Conservation (phyloP, 192 early-diverging fungal species). For the Rhizophagus prolifer region DNA sequence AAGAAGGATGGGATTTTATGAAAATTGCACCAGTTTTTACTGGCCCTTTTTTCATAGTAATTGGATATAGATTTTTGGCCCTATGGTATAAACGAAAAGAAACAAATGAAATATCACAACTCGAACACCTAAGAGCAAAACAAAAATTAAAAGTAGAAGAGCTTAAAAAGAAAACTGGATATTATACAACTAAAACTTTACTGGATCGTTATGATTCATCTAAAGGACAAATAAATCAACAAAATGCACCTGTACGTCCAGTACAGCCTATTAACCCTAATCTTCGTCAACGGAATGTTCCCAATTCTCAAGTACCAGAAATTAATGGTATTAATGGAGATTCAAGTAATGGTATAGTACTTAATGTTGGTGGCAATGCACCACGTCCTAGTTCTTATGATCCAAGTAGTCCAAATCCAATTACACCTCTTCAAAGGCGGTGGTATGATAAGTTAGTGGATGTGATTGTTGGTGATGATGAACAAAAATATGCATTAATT, state of each 20-base stretch:
- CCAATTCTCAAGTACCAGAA: not conserved
- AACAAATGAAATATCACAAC: slow-evolving; percentile 49
- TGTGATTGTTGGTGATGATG: slow-evolving; percentile 88
- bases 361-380: slow-evolving; percentile 4
- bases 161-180: slow-evolving; percentile 92
- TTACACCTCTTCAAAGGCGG: slow-evolving; percentile 32
- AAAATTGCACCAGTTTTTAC: slow-evolving; percentile 46
- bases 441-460: slow-evolving; percentile 96
- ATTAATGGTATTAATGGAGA: not conserved
- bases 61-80: slow-evolving; percentile 40
- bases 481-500: slow-evolving; percentile 91
- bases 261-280: not conserved
- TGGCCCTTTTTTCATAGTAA: slow-evolving; percentile 43
- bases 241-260: not conserved
- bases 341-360: not conserved
- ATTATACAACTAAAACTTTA: slow-evolving; percentile 84
- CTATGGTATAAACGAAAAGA: slow-evolving; percentile 52
- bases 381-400: slow-evolving; percentile 2
- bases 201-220: slow-evolving; percentile 82
- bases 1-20: slow-evolving; percentile 42
- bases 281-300: slow-evolving; percentile 19
- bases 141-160: slow-evolving; percentile 83
- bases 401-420: slow-evolving; percentile 18
- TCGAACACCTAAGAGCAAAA: slow-evolving; percentile 47
- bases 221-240: slow-evolving; percentile 7